Base-by-base conservation (phyloP, 495 filamentous ascomycete species). In the Mycothermus thermophilus region DNA sequence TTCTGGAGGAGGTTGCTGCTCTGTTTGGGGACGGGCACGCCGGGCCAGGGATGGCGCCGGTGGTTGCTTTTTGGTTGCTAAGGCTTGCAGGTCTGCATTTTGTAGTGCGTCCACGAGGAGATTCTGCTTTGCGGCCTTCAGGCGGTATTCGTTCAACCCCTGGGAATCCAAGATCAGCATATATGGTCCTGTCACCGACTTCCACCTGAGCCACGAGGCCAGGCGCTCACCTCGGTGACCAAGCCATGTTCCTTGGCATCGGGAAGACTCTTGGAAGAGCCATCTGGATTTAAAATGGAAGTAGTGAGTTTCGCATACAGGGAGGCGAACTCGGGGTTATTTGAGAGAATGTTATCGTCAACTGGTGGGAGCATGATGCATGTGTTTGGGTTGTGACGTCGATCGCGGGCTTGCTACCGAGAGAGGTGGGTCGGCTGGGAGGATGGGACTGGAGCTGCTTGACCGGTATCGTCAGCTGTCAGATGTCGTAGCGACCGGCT, bases 291-390 rank as follows among this genome's bases (percentile, higher is more conserved):
- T 16, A 83, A 59, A 6, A 79, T 48, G 0, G 56, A 64, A 1
- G 58, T 66, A 0, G 75, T 75, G 5, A 83, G 46, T 12, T 67
- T 70, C 12, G 70, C 64, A 48, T 80, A 75, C 1, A 83, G 60
- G 18, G 57, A 61, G 33, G 75, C 71, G 42, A 83, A 83, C 29
- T 74, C 62, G 15, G 75, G 75, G 37, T 80, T 81, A 18, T 60
- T 62, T 32, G 71, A 58, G 2, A 83, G 57, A 30, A 83, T 63
- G 1, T 62, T 49, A 17, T 71, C 65, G 20, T 81, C 75, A 32
- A 79, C 64, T 5, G 74, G 75, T 0, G 77, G 75, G 3, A 81
- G 57, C 78, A 83, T 83, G 22, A 38, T 65, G 33, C 29, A 17
- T 19, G 29, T 11, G 39, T 23, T 23, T 8, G 14, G 17, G 21